phyloP scores from a whole-genome alignment of 2,329 filamentous ascomycete species.

The Botrytis tulipae region DNA sequence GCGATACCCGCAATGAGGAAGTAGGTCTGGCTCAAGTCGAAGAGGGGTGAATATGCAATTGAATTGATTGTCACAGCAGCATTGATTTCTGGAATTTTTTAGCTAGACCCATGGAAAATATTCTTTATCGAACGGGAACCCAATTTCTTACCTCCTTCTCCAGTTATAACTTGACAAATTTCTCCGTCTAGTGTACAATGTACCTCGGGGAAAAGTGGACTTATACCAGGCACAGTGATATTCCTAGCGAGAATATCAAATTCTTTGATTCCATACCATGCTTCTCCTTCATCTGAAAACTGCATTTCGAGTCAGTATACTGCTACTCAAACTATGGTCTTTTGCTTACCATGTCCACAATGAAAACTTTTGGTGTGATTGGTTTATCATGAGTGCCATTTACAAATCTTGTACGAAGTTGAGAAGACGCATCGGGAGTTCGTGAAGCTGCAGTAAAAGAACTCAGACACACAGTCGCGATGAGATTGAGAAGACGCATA shows the following conservation, averaged over 20 bases:
- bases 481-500: neutral
- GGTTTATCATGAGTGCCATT: neutral
- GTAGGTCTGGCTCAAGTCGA: conserved; percentile 65
- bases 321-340: neutral
- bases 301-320: neutral
- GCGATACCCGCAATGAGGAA: conserved; percentile 70
- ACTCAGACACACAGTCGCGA: neutral
- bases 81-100: conserved; percentile 48
- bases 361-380: conserved; percentile 33
- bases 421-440: neutral
- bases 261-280: conserved; percentile 52
- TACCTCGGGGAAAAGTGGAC: conserved; percentile 57
- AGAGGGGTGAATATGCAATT: conserved; percentile 56
- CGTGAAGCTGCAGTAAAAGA: neutral
- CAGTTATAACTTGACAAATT: conserved; percentile 57
- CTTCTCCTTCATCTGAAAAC: conserved; percentile 25
- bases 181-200: conserved; percentile 59
- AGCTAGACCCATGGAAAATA: neutral
- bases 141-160: conserved; percentile 12
- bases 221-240: conserved; percentile 58
- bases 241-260: conserved; percentile 53
- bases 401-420: neutral
- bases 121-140: neutral
- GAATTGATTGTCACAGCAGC: conserved; percentile 64
- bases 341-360: conserved; percentile 7